Base-by-base conservation (phyloP, 2,329 filamentous ascomycete genomes). In the Thermoascus crustaceus region DNA sequence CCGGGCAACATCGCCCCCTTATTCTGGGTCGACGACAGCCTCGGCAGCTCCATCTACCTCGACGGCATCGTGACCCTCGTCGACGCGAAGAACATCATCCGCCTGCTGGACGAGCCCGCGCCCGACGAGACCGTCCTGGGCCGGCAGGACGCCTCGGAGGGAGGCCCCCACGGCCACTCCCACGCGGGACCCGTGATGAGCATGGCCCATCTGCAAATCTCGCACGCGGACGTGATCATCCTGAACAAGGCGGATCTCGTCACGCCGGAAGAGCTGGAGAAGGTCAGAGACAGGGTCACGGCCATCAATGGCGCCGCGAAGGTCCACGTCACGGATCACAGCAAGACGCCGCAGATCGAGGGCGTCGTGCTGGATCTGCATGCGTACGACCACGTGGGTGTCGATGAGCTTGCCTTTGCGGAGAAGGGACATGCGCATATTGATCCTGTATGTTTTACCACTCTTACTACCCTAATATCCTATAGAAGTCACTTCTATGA, bases 1-100 rank as follows among this genome's bases (percentile, higher is more conserved):
- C 91, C 91, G 0, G 91, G 91, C 1, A 96, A 96, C 52, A 78
- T 98, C 34, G 91, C 91, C 0, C 91, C 91, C 1, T 67, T 96
- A 9, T 98, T 98, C 66, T 98, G 91, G 91, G 81, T 98, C 17
- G 91, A 98, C 50, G 89, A 96, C 46, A 91, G 88, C 0, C 73
- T 98, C 2, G 89, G 87, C 5, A 94, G 88, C 60, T 88, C 82
- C 23, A 95, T 98, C 50, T 98, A 94, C 59, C 76, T 98, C 0
- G 91, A 98, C 54, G 91, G 91, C 2, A 94, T 98, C 38, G 88
- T 96, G 30, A 96, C 91, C 0, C 69, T 98, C 1, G 85, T 98
- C 13, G 91, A 98, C 58, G 89, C 88, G 20, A 93, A 91, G 64
- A 95, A 96, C 51, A 83, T 98, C 14, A 60, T 93, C 3, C 78